Evolutionary conservation across 768 basidiomycete genomes (phyloP).

Genomic region (Porphyrellus cyaneotinctus): DNA sequence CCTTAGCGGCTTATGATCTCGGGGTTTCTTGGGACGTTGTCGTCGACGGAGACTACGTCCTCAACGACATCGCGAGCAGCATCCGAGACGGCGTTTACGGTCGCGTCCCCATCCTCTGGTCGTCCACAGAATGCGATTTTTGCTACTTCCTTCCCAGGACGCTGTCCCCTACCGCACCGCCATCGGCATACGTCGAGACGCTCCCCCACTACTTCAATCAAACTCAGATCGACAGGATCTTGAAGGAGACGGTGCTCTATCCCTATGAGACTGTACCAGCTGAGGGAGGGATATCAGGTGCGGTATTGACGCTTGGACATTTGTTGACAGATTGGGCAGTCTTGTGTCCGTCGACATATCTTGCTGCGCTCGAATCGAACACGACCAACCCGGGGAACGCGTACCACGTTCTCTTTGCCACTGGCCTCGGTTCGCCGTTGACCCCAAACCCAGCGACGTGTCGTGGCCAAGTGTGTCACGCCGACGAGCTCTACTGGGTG

Average conservation of each 20-base stretch:
- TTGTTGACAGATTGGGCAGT: constrained; percentile 12
- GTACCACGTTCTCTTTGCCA: constrained; percentile 12
- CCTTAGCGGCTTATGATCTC: constrained; percentile 8
- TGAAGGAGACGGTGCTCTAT: constrained; percentile 12
- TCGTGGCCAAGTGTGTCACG: constrained; percentile 14
- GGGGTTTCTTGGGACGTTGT: constrained; percentile 9
- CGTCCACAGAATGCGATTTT: constrained; percentile 12
- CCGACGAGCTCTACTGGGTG: constrained; percentile 19
- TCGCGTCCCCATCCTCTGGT: constrained; percentile 17
- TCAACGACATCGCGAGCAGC: constrained; percentile 12
- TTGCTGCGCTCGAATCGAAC: constrained; percentile 14
- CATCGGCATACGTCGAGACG: constrained; percentile 3
- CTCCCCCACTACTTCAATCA: constrained; percentile 6
- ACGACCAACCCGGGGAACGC: constrained; percentile 14
- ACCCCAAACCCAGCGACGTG: constrained; percentile 13
- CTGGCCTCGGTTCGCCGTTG: constrained; percentile 9
- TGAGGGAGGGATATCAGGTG: constrained; percentile 8
- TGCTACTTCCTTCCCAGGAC: constrained; percentile 20
- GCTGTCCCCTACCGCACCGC: constrained; percentile 9
- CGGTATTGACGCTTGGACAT: constrained; percentile 10
- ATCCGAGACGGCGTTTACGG: constrained; percentile 14
- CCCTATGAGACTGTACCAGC: constrained; percentile 13
- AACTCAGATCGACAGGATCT: constrained; percentile 6
- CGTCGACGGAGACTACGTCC: constrained; percentile 17
- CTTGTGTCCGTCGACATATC: constrained; percentile 13